Conservation (phyloP, 495 filamentous ascomycete genomes). For the Podospora bellae-mahoneyi region DNA sequence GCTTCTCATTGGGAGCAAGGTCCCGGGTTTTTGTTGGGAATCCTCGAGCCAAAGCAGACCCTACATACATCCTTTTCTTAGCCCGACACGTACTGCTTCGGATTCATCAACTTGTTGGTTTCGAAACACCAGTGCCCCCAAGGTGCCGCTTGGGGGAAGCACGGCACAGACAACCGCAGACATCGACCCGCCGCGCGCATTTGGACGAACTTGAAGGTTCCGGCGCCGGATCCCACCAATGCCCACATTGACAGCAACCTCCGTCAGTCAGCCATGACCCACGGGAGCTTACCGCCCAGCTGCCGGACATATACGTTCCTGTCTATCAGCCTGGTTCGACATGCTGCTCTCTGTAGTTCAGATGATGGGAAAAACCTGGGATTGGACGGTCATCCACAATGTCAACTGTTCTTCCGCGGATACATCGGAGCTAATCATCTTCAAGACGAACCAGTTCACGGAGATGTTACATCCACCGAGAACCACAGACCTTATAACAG, state of each 20-base stretch:
- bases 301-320: background rate
- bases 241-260: conserved; percentile 3
- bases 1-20: background rate
- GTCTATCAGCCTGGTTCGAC: no score
- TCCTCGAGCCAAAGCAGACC: background rate
- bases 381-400: background rate
- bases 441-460: conserved; percentile 2
- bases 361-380: background rate
- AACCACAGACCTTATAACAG: background rate
- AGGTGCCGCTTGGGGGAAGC: conserved; percentile 6
- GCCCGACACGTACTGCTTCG: conserved; percentile 18
- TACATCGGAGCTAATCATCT: conserved; percentile 13
- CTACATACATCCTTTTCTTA: conserved; percentile 10
- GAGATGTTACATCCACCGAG: background rate
- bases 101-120: conserved; percentile 18
- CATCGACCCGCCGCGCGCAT: conserved; percentile 1
- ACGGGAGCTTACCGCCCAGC: background rate
- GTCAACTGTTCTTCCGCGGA: conserved; percentile 20
- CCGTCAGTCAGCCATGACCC: background rate
- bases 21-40: background rate
- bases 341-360: background rate
- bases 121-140: conserved; percentile 16
- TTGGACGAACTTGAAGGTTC: conserved; percentile 5
- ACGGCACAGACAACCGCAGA: conserved; percentile 16
- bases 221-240: conserved; percentile 8